These are phyloP conservation scores for Didymella lethalis DNA, from an alignment of 2,329 filamentous ascomycete species.

Conservation along the genomic window DNA sequence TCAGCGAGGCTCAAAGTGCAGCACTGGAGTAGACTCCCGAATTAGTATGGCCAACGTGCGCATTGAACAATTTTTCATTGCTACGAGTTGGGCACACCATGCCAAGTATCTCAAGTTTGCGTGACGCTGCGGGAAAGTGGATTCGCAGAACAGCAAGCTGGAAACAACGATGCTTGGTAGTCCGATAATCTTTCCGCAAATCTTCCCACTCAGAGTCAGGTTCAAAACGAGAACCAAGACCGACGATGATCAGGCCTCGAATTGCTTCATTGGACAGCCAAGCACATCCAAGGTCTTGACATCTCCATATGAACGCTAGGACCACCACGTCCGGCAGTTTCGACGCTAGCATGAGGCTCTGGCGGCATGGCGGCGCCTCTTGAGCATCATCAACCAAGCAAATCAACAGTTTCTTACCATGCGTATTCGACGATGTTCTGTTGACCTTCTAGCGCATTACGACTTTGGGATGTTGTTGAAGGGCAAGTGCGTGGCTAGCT, in stretches of 20 bases:
- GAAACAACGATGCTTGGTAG: conserved; percentile 22
- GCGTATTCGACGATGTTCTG: conserved; percentile 16
- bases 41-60: background rate
- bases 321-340: conserved; percentile 12
- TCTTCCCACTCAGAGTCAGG: conserved; percentile 7
- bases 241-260: conserved; percentile 14
- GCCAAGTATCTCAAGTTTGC: conserved; percentile 9
- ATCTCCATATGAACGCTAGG: conserved; percentile 10
- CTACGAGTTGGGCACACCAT: background rate
- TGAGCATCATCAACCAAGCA: conserved; percentile 9
- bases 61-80: background rate
- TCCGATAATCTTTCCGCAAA: conserved; percentile 30
- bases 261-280: conserved; percentile 24
- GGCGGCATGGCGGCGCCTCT: conserved; percentile 9
- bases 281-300: conserved; percentile 20
- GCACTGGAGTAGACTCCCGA: background rate
- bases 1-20: conserved; percentile 27
- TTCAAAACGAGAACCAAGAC: conserved; percentile 18
- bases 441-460: conserved; percentile 28
- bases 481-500: conserved; percentile 4
- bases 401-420: conserved; percentile 16
- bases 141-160: conserved; percentile 15
- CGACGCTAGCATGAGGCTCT: conserved; percentile 22
- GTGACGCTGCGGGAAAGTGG: conserved; percentile 9
- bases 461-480: conserved; percentile 3